Conservation (phyloP, 2,329 filamentous ascomycete genomes). For the Pseudocercospora ulei region DNA sequence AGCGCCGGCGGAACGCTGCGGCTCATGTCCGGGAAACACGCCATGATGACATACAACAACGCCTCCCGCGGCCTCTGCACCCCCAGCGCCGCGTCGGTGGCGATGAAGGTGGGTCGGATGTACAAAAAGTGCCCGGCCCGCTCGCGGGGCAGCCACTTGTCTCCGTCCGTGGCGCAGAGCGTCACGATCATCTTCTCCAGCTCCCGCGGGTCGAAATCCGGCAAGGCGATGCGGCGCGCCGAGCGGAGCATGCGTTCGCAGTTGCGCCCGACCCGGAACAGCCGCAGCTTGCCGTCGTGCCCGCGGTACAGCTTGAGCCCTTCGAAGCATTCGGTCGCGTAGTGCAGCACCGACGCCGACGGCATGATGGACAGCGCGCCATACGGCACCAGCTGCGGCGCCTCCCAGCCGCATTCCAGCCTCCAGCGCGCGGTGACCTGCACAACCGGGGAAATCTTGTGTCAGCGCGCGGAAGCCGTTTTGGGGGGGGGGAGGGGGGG, state of each 20-base stretch:
- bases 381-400: conserved; percentile 65
- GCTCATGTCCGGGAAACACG: conserved; percentile 41
- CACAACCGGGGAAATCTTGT: too few relatives aligned
- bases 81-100: conserved; percentile 67
- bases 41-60: conserved; percentile 71
- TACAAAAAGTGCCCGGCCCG: conserved; percentile 66
- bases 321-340: conserved; percentile 86
- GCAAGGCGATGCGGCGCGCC: conserved; percentile 59
- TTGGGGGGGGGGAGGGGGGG: too few relatives aligned
- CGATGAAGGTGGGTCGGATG: conserved; percentile 70
- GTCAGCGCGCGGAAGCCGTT: neutral
- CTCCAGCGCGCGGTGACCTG: conserved; percentile 62
- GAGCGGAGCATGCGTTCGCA: conserved; percentile 52
- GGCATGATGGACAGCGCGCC: conserved; percentile 69
- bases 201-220: conserved; percentile 60
- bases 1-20: conserved; percentile 29
- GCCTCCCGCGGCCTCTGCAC: conserved; percentile 71
- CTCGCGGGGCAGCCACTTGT: conserved; percentile 67
- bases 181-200: conserved; percentile 63
- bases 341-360: conserved; percentile 72
- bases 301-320: conserved; percentile 65
- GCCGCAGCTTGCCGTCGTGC: conserved; percentile 59
- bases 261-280: conserved; percentile 70
- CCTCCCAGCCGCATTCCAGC: conserved; percentile 56
- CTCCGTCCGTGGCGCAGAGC: conserved; percentile 62